phyloP scores from a whole-genome alignment of 345 rosid genomes.

The Sapria himalayana region DNA sequence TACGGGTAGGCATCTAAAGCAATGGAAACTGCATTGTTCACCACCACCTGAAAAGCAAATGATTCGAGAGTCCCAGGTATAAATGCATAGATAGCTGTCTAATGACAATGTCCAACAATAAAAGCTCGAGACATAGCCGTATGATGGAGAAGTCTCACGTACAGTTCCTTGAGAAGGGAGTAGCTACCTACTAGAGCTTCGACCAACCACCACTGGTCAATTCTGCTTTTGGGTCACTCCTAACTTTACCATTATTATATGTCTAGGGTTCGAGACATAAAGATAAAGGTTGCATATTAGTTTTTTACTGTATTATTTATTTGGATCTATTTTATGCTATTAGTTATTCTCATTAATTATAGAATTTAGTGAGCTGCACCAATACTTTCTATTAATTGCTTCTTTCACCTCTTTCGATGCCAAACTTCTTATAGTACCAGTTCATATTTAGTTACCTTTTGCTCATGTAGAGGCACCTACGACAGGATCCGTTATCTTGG shows the following conservation, averaged over 20 bases:
- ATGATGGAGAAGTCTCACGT: slow-evolving; percentile 5
- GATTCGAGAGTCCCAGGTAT: too few species aligned
- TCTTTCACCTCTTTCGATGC: slow-evolving; percentile 7
- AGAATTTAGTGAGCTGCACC: slow-evolving; percentile 3
- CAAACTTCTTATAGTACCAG: slow-evolving; percentile 3
- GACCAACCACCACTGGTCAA: slow-evolving; percentile 6
- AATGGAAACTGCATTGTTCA: slow-evolving; percentile 2
- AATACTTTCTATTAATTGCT: slow-evolving; percentile 8
- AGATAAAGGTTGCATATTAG: slow-evolving; percentile 1
- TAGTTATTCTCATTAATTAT: slow-evolving; percentile 5
- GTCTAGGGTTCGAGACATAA: slow-evolving; percentile 1
- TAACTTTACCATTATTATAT: slow-evolving; percentile 10
- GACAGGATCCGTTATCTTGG: slow-evolving; percentile 8
- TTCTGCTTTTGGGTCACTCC: slow-evolving; percentile 10
- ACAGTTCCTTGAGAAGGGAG: slow-evolving; percentile 2
- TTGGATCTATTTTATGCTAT: neutral
- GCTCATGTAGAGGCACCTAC: slow-evolving; percentile 9
- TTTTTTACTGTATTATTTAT: neutral
- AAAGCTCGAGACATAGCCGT: too few species aligned
- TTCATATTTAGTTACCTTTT: slow-evolving; percentile 9
- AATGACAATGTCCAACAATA: too few species aligned
- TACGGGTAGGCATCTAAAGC: too few species aligned
- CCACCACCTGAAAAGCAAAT: slow-evolving; percentile 2
- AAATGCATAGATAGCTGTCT: too few species aligned
- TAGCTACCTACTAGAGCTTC: slow-evolving; percentile 6